Conservation (phyloP, 179 eudicot species). For the Amaranthus tricolor region DNA sequence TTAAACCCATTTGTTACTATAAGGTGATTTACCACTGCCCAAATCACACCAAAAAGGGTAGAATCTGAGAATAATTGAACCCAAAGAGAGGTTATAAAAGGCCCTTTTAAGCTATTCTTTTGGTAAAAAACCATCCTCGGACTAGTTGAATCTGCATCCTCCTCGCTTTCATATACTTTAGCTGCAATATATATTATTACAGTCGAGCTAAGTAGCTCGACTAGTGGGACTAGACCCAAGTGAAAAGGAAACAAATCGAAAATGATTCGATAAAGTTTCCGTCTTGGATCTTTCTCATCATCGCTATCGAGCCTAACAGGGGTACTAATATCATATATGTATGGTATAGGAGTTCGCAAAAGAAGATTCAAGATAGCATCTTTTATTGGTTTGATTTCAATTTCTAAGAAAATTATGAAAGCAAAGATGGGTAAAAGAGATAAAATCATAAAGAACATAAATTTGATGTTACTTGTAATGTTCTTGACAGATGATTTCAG, state of each 20-base stretch:
- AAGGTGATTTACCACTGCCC: slow-evolving; percentile 20
- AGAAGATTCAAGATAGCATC: slow-evolving; percentile 3
- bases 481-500: slow-evolving; percentile 7
- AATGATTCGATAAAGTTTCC: not conserved
- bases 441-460: slow-evolving; percentile 16
- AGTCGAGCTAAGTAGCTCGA: slow-evolving; percentile 10
- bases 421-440: slow-evolving; percentile 20
- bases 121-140: slow-evolving; percentile 1
- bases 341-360: not conserved
- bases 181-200: slow-evolving; percentile 13
- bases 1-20: slow-evolving; percentile 8
- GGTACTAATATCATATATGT: slow-evolving; percentile 4
- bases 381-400: slow-evolving; percentile 5
- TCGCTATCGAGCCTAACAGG: slow-evolving; percentile 2
- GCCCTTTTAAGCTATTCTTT: slow-evolving; percentile 9
- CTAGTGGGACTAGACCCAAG: slow-evolving; percentile 17
- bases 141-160: not conserved
- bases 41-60: slow-evolving; percentile 18
- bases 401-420: slow-evolving; percentile 23
- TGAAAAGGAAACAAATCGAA: slow-evolving; percentile 15
- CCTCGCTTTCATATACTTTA: slow-evolving; percentile 5
- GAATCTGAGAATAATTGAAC: slow-evolving; percentile 21
- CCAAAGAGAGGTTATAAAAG: slow-evolving; percentile 6
- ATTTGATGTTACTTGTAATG: slow-evolving; percentile 12
- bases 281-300: slow-evolving; percentile 5